Base-by-base conservation (phyloP, 176 grass and related monocot species). In the Lolium rigidum region DNA sequence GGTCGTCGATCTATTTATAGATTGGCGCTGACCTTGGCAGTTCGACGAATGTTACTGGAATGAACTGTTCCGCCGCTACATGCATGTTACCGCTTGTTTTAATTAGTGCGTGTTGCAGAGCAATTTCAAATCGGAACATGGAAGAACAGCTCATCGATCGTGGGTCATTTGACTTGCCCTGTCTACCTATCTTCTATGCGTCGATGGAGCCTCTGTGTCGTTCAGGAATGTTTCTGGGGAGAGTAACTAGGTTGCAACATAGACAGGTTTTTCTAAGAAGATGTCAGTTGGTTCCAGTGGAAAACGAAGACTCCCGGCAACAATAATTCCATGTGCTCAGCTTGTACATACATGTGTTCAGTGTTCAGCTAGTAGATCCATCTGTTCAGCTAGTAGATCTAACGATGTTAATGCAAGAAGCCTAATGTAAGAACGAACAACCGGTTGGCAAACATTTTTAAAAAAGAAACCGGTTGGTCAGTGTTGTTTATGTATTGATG, bases 301-400 rank as follows among this genome's bases (percentile, higher is more conserved):
- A 61, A 72, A 10, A 6, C 10, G 10, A 47, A 72, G 69, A 47
- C 9, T 22, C 43, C 10, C n/a, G 10, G 9, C 39, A 47, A 72
- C 20, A 72, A 72, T 72, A 72, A 47, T 72, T 72, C 41, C 69
- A 22, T 47, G 69, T 72, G 69, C 46, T n/a, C 69, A 24, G 6
- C 41, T n/a, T 3, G 69, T 62, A 61, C 39, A 72, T 62, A 21
- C 64, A 67, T 37, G 41, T 43, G 41, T 43, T 43, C 41, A 43
- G 64, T 67, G 64, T 67, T 15, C 25, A 7, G 13, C 60, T 24
- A 6, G 22, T 47, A 47, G 60, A 63, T 9, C 44, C 28, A 31
- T 31, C 28, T 31, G 28, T 31, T 31, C 28, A 31, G 28, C 28
- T 31, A 31, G 28, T 31, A 31, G 28, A 4, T 6, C 26, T n/a